Conservation (phyloP, 345 rosid genomes). For the Anastatica hierochuntica region DNA sequence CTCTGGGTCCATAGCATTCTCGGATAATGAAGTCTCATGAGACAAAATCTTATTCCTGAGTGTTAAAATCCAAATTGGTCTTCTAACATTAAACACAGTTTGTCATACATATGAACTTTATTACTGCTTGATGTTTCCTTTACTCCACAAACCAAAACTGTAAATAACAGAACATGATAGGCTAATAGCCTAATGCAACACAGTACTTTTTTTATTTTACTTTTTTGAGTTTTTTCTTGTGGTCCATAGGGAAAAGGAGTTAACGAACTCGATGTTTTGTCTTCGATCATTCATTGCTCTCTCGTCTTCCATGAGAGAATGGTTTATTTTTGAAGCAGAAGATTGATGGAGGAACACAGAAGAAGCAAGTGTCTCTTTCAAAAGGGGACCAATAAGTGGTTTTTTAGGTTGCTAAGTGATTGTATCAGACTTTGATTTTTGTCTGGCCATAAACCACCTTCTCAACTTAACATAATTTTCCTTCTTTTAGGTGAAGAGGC, state of each 20-base stretch:
- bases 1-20: no score
- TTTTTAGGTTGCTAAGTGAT: constrained; percentile 6
- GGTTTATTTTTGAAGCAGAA: no score
- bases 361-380: constrained; percentile 30
- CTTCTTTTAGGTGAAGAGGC: constrained; percentile 32
- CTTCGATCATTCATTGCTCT: constrained; percentile 21
- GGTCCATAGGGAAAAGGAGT: constrained; percentile 20
- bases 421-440: not conserved
- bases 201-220: no score
- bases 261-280: not conserved
- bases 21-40: constrained; percentile 30
- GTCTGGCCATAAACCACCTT: constrained; percentile 23
- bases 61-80: not conserved
- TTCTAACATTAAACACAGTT: constrained; percentile 1
- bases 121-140: constrained; percentile 16
- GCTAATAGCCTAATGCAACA: no score
- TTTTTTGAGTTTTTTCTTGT: not conserved
- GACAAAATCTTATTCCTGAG: constrained; percentile 18
- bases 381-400: constrained; percentile 17
- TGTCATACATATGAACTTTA: no score
- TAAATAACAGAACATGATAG: constrained; percentile 15
- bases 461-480: constrained; percentile 23
- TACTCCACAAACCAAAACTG: constrained; percentile 10
- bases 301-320: constrained; percentile 22
- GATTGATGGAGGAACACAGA: constrained; percentile 4